A percentile compares a stretch with the other conserved stretches of the same genome.
Evolutionary conservation across 116 monocot genomes (phyloP).

Genomic region (Phalaenopsis hybrid): DNA sequence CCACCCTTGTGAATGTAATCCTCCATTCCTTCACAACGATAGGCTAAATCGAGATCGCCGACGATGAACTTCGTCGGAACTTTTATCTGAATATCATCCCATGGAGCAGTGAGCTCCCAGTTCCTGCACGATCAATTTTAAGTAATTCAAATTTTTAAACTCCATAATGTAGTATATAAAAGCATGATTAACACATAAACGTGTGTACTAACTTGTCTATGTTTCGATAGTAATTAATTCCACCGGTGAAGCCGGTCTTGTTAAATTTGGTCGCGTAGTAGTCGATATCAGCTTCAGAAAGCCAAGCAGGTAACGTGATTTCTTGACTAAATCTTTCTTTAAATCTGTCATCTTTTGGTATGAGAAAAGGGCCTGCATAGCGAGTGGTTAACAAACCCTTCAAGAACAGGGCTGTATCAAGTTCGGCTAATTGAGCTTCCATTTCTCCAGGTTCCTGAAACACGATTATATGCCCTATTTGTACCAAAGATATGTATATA

Average conservation of each 20-base stretch:
- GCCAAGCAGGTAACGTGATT: constrained; percentile 28
- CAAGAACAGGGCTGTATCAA: constrained; percentile 14
- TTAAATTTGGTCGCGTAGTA: constrained; percentile 37
- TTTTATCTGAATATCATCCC: constrained; percentile 26
- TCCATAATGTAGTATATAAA: neutral
- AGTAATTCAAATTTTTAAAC: neutral
- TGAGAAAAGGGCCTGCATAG: constrained; percentile 12
- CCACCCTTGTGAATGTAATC: constrained; percentile 45
- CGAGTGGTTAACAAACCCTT: constrained; percentile 16
- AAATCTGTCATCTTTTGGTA: constrained; percentile 16
- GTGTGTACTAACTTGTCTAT: constrained; percentile 14
- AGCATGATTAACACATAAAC: neutral
- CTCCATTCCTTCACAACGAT: constrained; percentile 30
- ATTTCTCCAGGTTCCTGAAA: constrained; percentile 23
- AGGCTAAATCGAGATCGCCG: constrained; percentile 34
- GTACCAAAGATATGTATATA: neutral
- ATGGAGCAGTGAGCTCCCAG: constrained; percentile 44
- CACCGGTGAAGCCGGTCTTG: constrained; percentile 35
- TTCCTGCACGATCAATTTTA: constrained; percentile 7
- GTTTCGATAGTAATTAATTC: constrained; percentile 31
- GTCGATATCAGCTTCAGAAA: constrained; percentile 34
- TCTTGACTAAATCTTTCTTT: neutral
- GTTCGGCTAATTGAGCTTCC: constrained; percentile 28
- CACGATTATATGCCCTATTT: neutral
- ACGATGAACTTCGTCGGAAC: constrained; percentile 48